Base-by-base conservation (phyloP, 2,329 filamentous ascomycete genomes). In the Coniochaeta sp. region DNA sequence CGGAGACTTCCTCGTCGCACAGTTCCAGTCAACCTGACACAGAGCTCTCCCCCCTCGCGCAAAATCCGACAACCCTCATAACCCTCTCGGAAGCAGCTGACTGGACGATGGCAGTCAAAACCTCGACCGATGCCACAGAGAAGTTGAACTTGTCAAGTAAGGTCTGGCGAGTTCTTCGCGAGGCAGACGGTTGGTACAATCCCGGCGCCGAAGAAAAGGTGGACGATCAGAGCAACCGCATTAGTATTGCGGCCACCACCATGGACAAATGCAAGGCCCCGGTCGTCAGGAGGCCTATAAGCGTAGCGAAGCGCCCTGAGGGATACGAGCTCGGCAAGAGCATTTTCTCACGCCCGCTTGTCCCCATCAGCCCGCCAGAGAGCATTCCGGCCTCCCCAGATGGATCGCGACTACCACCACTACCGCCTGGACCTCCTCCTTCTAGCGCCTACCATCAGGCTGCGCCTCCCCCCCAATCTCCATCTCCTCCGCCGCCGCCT, bases 61-160 rank as follows among this genome's bases (percentile, higher is more conserved):
- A 81, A 81, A 47, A 83, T 87, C 67, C 85, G 81, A n/a, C 24
- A 22, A 7, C 47, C 64, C 73, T 86, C 11, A 74, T 88, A 26
- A 79, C 82, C 0, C 81, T 80, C 2, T 77, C 76, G 1, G 84
- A 24, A 57, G 54, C 38, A 3, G 38, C 31, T 3, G 54, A 57
- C 9, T 34, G 31, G 34, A 38, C 31, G 43, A 47, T 47, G 54
- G 33, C 3, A 28, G 31, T n/a, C 54, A 38, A 17, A 6, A 16
- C 22, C 47, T 17, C 47, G 14, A 11, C 47, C 16, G 26, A 26
- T 7, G 47, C 47, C 22, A 28, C 43, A 11, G 43, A 24, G 19
- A 47, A 6, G 24, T 9, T 52, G 6, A 26, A 17, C 24, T 22
- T 52, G 22, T 26, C 47, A 28, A 52, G 12, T 22, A 52, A 52